phyloP scores from a whole-genome alignment of 345 rosid species.

The Gynandropsis gynandra region DNA sequence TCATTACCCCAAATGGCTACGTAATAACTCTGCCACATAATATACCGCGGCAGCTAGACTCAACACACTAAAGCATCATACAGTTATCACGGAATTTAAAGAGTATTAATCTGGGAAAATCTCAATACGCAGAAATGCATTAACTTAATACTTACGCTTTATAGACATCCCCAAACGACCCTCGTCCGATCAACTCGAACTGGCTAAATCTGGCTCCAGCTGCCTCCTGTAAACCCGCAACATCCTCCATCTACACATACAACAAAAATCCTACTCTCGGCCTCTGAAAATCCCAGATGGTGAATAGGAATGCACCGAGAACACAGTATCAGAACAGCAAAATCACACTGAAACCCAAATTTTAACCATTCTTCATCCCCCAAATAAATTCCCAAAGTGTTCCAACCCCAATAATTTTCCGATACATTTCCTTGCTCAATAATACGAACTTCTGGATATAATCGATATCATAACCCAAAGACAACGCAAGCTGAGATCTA shows the following conservation, averaged over 20 bases:
- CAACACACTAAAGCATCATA: not conserved
- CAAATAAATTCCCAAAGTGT: constrained; percentile 20
- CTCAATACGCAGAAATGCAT: not conserved
- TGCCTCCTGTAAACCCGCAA: constrained; percentile 70
- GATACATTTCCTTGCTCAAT: constrained; percentile 9
- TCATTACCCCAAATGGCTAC: not conserved
- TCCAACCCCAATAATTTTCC: constrained; percentile 26
- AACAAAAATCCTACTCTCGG: constrained; percentile 17
- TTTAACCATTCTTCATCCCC: constrained; percentile 12
- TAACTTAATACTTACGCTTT: constrained; percentile 65
- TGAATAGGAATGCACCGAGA: constrained; percentile 7
- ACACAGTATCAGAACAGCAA: constrained; percentile 7
- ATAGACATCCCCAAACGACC: constrained; percentile 96
- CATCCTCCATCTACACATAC: constrained; percentile 59
- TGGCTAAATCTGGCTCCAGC: constrained; percentile 75
- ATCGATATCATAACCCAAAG: not conserved
- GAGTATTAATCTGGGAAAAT: not conserved
- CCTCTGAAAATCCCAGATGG: constrained; percentile 16
- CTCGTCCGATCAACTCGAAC: constrained; percentile 86
- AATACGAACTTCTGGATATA: not conserved
- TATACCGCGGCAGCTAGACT: too few species aligned
- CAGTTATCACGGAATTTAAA: not conserved
- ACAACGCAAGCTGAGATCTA: constrained; percentile 19
- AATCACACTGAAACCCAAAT: constrained; percentile 13
- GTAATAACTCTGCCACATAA: not conserved